A percentile compares a stretch with the other conserved stretches of the same genome.
These are phyloP conservation scores for Stachybotrys chartarum DNA, from an alignment of 2,329 filamentous ascomycete genomes.

Conservation along the genomic window DNA sequence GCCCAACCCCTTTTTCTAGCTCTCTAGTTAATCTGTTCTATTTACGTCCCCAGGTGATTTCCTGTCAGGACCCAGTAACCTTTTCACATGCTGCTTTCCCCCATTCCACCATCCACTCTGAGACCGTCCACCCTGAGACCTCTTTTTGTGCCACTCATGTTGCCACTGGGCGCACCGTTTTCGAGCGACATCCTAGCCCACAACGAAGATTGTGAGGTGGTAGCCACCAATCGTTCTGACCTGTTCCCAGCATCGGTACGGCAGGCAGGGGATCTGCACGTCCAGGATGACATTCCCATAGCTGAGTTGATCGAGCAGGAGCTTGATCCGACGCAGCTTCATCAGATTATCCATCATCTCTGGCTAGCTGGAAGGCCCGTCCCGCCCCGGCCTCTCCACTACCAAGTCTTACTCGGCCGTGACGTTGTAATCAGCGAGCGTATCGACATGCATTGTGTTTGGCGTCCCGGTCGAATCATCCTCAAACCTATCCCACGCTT, in stretches of 20 bases:
- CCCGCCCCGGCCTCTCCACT: constrained; percentile 29
- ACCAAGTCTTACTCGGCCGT: constrained; percentile 23
- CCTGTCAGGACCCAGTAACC: too few species aligned
- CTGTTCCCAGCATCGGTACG: not conserved
- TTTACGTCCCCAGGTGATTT: too few species aligned
- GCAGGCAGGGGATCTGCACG: not conserved
- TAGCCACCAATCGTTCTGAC: not conserved
- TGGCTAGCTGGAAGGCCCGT: constrained; percentile 4
- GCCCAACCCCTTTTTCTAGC: not conserved
- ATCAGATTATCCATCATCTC: not conserved
- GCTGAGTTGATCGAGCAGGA: not conserved
- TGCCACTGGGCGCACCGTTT: not conserved
- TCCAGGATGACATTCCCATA: constrained; percentile 1
- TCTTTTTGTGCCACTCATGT: not conserved
- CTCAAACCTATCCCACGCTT: constrained; percentile 33
- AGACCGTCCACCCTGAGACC: too few species aligned
- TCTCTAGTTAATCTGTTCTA: too few species aligned
- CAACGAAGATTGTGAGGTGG: not conserved
- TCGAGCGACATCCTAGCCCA: not conserved
- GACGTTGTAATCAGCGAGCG: constrained; percentile 28
- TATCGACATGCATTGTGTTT: constrained; percentile 31
- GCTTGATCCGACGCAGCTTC: not conserved
- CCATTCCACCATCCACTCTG: not conserved
- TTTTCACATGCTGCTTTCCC: too few species aligned
- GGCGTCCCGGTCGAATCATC: constrained; percentile 27